Evolutionary conservation across 2,329 filamentous ascomycete species (phyloP), one percentile per base, ranked within the genome.

Genomic region (Colletotrichum lindemuthianum): DNA sequence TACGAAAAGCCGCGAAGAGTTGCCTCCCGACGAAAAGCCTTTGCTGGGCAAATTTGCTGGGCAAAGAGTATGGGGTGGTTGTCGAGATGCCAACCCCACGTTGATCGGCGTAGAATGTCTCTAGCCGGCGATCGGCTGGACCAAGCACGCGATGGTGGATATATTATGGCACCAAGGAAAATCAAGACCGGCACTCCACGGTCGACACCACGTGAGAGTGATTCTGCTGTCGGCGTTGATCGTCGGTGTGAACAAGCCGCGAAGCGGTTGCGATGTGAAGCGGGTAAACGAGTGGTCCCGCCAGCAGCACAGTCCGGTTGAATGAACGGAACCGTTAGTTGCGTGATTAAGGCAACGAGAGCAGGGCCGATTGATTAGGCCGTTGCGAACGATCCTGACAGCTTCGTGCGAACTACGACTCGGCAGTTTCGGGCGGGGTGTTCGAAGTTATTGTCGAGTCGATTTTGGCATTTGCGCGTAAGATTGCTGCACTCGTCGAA

Each of bases 81-180:
- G 51, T 15, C 48, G 24, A 41, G 41, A 16, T 16, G 44, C 24
- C 24, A 51, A 51, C 61, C 61, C 61, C 61, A 61, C 57, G 61
- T 43, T 61, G 63, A 66, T 63, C 63, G 59, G 63, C 63, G 63
- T 52, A 16, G 52, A 57, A 16, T 37, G 47, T 59, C 33, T 63
- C 39, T 60, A 44, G 58, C 50, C 36, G 50, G 52, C 34, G 63
- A 66, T 66, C 59, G 52, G 54, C 63, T 15, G 59, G 63, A 61
- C 55, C 57, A 61, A 50, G 57, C 58, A 51, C 45, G 50, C 61
- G 58, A 49, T 45, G 63, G 52, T 66, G 52, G 59, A 53, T 61
- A 54, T 65, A 40, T 40, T 33, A 65, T 33, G 47, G 45, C 57
- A 55, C 61, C 57, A 60, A 65, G 61, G 61, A 60, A 47, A 63